Evolutionary conservation across 306 rosid species (phyloP).

Genomic region (Malus asiatica): DNA sequence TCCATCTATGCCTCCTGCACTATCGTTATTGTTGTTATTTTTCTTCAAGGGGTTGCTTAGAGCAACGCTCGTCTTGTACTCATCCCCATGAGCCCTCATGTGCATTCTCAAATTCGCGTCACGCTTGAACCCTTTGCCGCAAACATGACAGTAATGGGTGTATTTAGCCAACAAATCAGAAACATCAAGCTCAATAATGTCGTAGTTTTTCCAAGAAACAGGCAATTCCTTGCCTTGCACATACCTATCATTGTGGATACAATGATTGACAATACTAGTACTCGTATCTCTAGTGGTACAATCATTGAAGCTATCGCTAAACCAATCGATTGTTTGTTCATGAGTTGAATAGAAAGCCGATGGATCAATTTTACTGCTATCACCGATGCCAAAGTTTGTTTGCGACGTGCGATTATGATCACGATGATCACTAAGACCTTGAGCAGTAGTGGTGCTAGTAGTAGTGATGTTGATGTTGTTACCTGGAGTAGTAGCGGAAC

Average conservation of each 20-base stretch:
- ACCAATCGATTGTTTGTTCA: constrained; percentile 40
- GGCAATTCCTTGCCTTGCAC: neutral
- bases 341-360: neutral
- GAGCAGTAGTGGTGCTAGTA: neutral
- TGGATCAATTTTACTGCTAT: neutral
- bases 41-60: constrained; percentile 62
- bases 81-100: constrained; percentile 97
- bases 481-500: constrained; percentile 6
- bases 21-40: neutral
- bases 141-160: constrained; percentile 86
- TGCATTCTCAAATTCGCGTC: constrained; percentile 95
- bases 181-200: constrained; percentile 62
- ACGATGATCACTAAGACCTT: neutral
- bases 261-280: neutral
- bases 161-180: constrained; percentile 73
- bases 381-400: neutral
- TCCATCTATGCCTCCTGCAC: neutral
- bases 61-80: constrained; percentile 70
- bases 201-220: constrained; percentile 6
- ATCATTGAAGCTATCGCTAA: constrained; percentile 23
- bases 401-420: neutral
- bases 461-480: neutral
- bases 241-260: neutral
- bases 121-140: constrained; percentile 89
- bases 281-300: neutral